phyloP scores from a whole-genome alignment of 1,284 basidiomycete species.

The Serendipita sp. region DNA sequence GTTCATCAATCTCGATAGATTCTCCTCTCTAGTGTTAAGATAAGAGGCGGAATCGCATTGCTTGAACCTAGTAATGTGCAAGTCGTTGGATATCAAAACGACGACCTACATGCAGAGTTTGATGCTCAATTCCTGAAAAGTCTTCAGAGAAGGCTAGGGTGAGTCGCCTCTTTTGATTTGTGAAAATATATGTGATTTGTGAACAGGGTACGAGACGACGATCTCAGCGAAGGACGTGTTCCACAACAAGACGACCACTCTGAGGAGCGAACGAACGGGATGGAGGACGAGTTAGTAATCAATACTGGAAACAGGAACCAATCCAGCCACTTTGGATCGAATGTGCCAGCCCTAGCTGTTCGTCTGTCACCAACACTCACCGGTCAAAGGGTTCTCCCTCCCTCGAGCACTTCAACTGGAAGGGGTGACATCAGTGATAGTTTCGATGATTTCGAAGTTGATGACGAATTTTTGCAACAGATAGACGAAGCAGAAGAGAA shows the following conservation, averaged over 20 bases:
- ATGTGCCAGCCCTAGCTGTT: background rate
- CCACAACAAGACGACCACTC: background rate
- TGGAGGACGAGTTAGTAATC: too few species aligned
- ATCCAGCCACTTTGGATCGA: too few species aligned
- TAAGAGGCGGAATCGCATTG: slow-evolving; percentile 50
- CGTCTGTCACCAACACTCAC: background rate
- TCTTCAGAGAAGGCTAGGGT: slow-evolving; percentile 49
- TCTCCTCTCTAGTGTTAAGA: slow-evolving; percentile 42
- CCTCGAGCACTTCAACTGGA: background rate
- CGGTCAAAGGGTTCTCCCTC: background rate
- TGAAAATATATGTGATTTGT: background rate
- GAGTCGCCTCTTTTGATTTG: slow-evolving; percentile 15
- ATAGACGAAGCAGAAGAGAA: slow-evolving; percentile 5
- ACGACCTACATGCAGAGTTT: slow-evolving; percentile 41
- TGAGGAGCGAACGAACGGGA: too few species aligned
- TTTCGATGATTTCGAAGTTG: slow-evolving; percentile 8
- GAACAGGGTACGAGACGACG: background rate
- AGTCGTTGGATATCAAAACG: slow-evolving; percentile 41
- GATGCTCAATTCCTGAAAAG: slow-evolving; percentile 39
- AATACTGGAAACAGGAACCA: too few species aligned
- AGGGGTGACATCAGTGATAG: background rate
- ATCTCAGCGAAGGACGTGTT: background rate
- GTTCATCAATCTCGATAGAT: slow-evolving; percentile 29
- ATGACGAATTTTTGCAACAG: slow-evolving; percentile 6
- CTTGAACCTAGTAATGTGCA: slow-evolving; percentile 49